Evolutionary conservation across 257 asterid species (phyloP).

Genomic region (Nicotiana benthamiana): DNA sequence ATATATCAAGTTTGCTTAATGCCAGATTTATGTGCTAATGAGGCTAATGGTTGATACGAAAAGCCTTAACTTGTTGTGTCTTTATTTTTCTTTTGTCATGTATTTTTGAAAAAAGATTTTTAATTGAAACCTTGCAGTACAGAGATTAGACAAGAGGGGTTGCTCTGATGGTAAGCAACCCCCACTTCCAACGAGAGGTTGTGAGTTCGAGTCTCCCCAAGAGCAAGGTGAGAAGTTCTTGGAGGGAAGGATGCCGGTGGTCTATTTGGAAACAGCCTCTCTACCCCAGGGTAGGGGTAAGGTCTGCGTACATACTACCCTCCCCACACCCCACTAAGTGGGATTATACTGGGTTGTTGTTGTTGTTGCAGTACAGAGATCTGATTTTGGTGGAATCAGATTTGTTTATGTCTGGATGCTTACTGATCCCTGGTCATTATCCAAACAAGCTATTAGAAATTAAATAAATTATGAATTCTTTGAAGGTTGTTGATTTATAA

Average conservation of each 20-base stretch:
- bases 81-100: not conserved
- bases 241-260: no score
- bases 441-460: not conserved
- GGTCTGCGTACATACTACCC: no score
- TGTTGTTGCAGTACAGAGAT: not conserved
- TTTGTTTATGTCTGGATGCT: not conserved
- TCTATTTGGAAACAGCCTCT: no score
- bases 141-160: not conserved
- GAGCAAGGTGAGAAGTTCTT: no score
- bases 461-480: not conserved
- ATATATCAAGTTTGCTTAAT: not conserved
- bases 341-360: no score
- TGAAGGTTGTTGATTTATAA: not conserved
- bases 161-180: no score
- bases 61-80: not conserved
- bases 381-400: not conserved
- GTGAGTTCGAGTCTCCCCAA: no score
- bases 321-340: no score
- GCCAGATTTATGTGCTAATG: not conserved
- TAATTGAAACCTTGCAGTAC: no score
- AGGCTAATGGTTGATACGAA: not conserved
- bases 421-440: not conserved
- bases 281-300: no score
- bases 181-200: no score
- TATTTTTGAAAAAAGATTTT: not conserved